phyloP scores from a whole-genome alignment of 2,329 filamentous ascomycete species.

The Colletotrichum sp. region DNA sequence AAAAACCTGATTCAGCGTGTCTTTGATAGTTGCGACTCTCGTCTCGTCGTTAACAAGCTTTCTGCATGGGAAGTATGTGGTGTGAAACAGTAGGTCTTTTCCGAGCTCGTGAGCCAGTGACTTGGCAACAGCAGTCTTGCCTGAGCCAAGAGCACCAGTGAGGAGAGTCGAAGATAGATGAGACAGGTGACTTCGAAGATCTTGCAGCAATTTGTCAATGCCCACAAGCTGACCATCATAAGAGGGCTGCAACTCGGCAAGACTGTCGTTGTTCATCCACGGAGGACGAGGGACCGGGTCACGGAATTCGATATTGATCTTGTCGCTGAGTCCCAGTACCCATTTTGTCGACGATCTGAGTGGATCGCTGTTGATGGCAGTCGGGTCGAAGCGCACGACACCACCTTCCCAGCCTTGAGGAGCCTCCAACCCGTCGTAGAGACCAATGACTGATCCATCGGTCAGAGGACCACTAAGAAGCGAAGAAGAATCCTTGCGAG shows the following conservation, averaged over 20 bases:
- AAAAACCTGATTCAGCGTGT: conserved; percentile 83
- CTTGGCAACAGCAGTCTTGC: conserved; percentile 84
- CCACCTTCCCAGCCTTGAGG: conserved; percentile 80
- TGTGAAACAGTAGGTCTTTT: conserved; percentile 77
- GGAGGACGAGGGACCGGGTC: conserved; percentile 71
- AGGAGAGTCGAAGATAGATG: conserved; percentile 89
- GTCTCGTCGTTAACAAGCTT: conserved; percentile 91
- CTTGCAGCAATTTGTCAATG: conserved; percentile 77
- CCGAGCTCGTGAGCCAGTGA: conserved; percentile 77
- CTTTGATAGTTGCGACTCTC: conserved; percentile 87
- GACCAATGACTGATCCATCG: conserved; percentile 80
- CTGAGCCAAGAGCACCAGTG: conserved; percentile 87
- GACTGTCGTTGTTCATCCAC: conserved; percentile 51
- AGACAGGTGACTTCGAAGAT: conserved; percentile 76
- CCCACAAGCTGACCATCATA: conserved; percentile 74
- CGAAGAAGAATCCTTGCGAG: conserved; percentile 2
- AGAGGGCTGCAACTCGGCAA: conserved; percentile 61
- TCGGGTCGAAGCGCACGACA: conserved; percentile 77
- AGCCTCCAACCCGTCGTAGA: conserved; percentile 57
- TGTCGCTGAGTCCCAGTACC: conserved; percentile 80
- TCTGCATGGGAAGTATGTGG: conserved; percentile 84
- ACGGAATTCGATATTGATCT: conserved; percentile 77
- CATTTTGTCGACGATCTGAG: conserved; percentile 49
- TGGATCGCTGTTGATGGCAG: conserved; percentile 35
- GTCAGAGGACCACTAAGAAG: conserved; percentile 86